phyloP scores from a whole-genome alignment of 106 monocot genomes.

The Dactylorhiza incarnata region DNA sequence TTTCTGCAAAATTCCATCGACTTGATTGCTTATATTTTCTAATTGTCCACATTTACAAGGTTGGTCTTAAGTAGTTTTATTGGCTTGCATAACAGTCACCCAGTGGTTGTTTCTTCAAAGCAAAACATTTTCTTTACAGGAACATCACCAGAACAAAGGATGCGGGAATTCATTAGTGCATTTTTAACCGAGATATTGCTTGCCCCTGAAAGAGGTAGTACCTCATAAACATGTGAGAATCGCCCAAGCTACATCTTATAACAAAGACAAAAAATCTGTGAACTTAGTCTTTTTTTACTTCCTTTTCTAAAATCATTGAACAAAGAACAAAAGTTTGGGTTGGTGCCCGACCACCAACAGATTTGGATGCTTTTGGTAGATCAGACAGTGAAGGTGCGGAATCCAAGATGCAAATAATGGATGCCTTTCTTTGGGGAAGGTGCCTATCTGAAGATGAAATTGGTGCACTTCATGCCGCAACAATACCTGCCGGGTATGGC shows the following conservation, averaged over 20 bases:
- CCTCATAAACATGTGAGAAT: neutral
- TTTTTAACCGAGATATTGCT: slow-evolving; percentile 93
- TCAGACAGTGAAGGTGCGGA: too few species aligned
- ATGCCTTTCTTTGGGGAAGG: too few species aligned
- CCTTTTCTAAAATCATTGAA: too few species aligned
- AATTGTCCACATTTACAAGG: slow-evolving; percentile 68
- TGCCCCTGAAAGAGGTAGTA: slow-evolving; percentile 86
- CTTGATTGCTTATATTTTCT: slow-evolving; percentile 75
- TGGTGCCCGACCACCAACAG: too few species aligned
- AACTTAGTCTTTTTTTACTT: too few species aligned
- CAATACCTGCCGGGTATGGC: too few species aligned
- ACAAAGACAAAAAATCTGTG: too few species aligned
- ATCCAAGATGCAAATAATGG: too few species aligned
- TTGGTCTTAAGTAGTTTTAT: slow-evolving; percentile 12
- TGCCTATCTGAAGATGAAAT: too few species aligned
- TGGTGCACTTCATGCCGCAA: too few species aligned
- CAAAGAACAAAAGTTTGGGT: too few species aligned
- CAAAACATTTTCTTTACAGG: slow-evolving; percentile 24
- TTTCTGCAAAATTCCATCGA: slow-evolving; percentile 77
- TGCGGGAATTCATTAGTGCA: slow-evolving; percentile 55
- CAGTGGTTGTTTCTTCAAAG: slow-evolving; percentile 21
- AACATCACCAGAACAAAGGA: slow-evolving; percentile 38
- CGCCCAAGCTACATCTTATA: neutral
- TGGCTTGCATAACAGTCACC: neutral
- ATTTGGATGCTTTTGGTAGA: too few species aligned